Evolutionary conservation across 306 rosid species (phyloP).

Genomic region (Vigna nakashimae): DNA sequence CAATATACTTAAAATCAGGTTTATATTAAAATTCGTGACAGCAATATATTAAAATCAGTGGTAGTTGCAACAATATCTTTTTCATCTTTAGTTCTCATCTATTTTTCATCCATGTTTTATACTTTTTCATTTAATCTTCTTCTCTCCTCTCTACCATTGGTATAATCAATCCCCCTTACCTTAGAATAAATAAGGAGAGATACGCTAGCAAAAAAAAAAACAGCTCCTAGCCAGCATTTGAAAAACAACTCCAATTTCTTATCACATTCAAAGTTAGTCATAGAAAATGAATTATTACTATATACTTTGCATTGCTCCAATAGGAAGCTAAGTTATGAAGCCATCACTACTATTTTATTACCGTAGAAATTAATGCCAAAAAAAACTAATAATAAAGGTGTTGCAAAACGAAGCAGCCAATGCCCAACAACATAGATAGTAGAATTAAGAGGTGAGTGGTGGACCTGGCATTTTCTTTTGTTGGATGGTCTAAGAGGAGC

Average conservation of each 20-base stretch:
- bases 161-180: no score
- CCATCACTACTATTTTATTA: background rate
- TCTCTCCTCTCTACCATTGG: no score
- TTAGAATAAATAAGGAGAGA: background rate
- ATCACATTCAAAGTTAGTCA: conserved; percentile 42
- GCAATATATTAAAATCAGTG: no score
- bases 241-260: background rate
- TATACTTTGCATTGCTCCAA: background rate
- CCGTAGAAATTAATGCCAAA: conserved; percentile 58
- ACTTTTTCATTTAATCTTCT: no score
- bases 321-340: background rate
- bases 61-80: no score
- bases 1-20: no score
- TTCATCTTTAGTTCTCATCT: no score
- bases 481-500: conserved; percentile 82
- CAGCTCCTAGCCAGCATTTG: conserved; percentile 4
- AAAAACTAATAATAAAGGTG: background rate
- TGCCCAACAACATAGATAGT: background rate
- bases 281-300: conserved; percentile 33
- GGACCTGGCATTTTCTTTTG: conserved; percentile 88
- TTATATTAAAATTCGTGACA: no score
- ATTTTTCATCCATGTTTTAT: no score
- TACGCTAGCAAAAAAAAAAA: background rate
- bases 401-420: conserved; percentile 32
- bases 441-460: conserved; percentile 13